phyloP scores from a whole-genome alignment of 441 rosid species.

The Hura crepitans region DNA sequence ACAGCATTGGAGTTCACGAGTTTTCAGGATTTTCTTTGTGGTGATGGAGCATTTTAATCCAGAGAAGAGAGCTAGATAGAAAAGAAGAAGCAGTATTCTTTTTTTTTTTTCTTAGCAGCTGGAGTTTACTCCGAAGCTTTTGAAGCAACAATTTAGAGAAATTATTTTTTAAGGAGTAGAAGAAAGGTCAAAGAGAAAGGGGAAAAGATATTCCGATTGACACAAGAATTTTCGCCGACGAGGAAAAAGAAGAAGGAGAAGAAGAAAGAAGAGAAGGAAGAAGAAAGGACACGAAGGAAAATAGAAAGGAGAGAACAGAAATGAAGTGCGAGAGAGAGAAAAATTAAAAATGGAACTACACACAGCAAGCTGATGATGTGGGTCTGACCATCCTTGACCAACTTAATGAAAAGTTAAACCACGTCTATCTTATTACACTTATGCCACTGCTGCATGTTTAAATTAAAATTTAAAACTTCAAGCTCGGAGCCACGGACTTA shows the following conservation, averaged over 20 bases:
- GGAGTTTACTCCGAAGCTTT: conserved; percentile 2
- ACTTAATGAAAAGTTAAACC: not conserved
- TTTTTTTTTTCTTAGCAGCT: not conserved
- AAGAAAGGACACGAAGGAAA: not conserved
- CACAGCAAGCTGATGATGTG: not conserved
- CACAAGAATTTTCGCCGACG: not conserved
- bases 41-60: not conserved
- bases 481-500: not conserved
- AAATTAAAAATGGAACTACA: not conserved
- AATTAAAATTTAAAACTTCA: too few species aligned
- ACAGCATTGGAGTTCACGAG: conserved; percentile 18
- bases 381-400: conserved; percentile 2
- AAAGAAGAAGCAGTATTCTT: not conserved
- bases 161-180: not conserved
- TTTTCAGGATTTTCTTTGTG: not conserved
- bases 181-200: not conserved
- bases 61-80: conserved; percentile 4
- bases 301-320: not conserved
- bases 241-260: not conserved
- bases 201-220: not conserved
- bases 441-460: not conserved
- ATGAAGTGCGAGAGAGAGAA: not conserved
- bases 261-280: conserved; percentile 1
- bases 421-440: not conserved
- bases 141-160: not conserved